These are phyloP conservation scores for Periconia digitata DNA, from an alignment of 2,329 filamentous ascomycete species.

Conservation along the genomic window DNA sequence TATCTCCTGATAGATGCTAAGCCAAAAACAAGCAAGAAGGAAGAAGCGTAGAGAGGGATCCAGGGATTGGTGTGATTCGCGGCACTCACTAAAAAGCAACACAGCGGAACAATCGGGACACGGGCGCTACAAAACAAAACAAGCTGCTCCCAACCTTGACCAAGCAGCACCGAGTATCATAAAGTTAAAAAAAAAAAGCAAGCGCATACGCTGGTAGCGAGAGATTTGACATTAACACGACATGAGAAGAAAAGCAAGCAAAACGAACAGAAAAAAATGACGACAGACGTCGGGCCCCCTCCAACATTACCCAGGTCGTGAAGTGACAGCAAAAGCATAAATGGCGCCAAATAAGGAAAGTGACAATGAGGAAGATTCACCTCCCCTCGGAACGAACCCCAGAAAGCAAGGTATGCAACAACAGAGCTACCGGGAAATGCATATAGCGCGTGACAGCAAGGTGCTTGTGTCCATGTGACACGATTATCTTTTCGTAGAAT, in stretches of 20 bases:
- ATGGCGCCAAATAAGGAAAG: not conserved
- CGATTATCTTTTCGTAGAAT: conserved; percentile 1
- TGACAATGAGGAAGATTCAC: too few relatives aligned
- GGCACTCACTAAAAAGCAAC: too few relatives aligned
- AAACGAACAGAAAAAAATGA: not conserved
- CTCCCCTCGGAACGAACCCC: too few relatives aligned
- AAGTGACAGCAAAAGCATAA: not conserved
- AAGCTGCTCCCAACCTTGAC: too few relatives aligned
- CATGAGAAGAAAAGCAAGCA: conserved; percentile 1
- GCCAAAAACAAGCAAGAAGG: too few relatives aligned
- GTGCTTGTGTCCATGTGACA: conserved; percentile 6
- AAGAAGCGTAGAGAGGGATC: too few relatives aligned
- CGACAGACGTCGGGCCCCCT: not conserved
- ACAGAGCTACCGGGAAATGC: conserved; percentile 4
- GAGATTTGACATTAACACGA: not conserved
- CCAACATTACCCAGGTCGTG: too few relatives aligned
- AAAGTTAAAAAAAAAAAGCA: too few relatives aligned
- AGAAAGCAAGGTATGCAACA: conserved; percentile 2
- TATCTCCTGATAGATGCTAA: too few relatives aligned
- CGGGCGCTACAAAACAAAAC: too few relatives aligned
- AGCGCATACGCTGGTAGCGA: conserved; percentile 10
- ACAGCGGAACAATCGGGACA: too few relatives aligned
- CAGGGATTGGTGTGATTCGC: too few relatives aligned
- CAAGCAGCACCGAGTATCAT: conserved; percentile 8
- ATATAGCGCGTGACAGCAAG: conserved; percentile 1